phyloP scores from a whole-genome alignment of 1,139 yeast genomes.

The Spathaspora sp. region DNA sequence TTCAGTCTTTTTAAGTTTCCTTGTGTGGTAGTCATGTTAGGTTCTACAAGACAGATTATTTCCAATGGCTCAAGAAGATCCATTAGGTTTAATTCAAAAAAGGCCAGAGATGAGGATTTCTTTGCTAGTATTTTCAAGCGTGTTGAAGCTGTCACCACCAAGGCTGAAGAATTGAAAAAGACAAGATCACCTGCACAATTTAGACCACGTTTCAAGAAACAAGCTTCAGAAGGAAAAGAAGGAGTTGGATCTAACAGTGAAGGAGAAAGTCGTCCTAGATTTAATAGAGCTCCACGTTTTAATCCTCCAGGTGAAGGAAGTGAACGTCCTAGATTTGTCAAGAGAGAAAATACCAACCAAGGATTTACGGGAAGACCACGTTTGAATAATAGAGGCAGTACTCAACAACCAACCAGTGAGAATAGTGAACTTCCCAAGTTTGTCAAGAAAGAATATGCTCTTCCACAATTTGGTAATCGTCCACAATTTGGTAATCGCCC shows the following conservation, averaged over 20 bases:
- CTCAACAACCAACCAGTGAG: not conserved
- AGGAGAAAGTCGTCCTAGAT: not conserved
- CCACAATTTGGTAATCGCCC: not conserved
- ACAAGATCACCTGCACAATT: constrained; percentile 1
- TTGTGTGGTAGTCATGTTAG: constrained; percentile 7
- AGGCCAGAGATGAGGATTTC: constrained; percentile 6
- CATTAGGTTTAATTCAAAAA: constrained; percentile 11
- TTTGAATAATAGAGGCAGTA: not conserved
- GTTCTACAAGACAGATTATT: constrained; percentile 8
- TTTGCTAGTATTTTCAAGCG: constrained; percentile 35
- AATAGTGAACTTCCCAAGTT: not conserved
- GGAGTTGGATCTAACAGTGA: no score
- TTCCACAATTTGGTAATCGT: not conserved
- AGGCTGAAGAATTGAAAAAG: constrained; percentile 1
- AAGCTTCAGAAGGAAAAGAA: not conserved
- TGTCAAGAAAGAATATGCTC: not conserved
- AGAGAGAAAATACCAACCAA: not conserved
- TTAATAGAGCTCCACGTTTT: not conserved
- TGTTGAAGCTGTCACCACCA: constrained; percentile 29
- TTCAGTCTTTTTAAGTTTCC: not conserved
- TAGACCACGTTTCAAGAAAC: not conserved
- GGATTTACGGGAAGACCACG: not conserved
- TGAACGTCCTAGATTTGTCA: not conserved
- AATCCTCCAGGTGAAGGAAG: not conserved
- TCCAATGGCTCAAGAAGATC: constrained; percentile 5